Base-by-base conservation (phyloP, 257 asterid genomes). In the Ballota nigra region DNA sequence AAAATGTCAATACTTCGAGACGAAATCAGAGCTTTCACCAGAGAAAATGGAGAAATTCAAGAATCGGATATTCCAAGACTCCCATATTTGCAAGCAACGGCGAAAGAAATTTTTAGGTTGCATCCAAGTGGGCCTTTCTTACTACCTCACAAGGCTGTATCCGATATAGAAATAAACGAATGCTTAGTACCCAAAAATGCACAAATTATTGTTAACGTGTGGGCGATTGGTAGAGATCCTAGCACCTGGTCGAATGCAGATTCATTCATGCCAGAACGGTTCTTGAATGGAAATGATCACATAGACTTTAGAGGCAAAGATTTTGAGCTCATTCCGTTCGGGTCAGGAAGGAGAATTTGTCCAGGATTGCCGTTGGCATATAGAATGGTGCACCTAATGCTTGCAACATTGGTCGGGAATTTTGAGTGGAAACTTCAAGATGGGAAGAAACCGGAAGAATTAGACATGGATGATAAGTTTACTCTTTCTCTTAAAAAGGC, bases 271-370 rank as follows among this genome's bases (percentile, higher is more conserved):
- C n/a, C n/a, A n/a, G n/a, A n/a, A n/a, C n/a, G n/a, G n/a, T n/a
- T n/a, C n/a, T n/a, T n/a, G n/a, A n/a, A n/a, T 0, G 33, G 20
- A 0, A n/a, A 41, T 10, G n/a, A 1, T 0, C 24, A 45, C 0
- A 63, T 70, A 1, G 82, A 81, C 40, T 76, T 68, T 10, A 57
- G 38, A 58, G 83, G 80, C 6, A 61, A 74, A 5, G 59, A 83
- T 71, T 80, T 83, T 11, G 83, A 80, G 70, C 75, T 83, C 22
- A 61, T 80, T 45, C 78, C 84, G 0, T 80, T 83, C 31, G 87
- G 76, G 1, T 52, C 81, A 0, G 85, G 81, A 5, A 57, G 83
- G 43, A 77, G 87, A 22, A 75, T 78, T 4, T 83, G 87, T 18
- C 83, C 78, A 0, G 87, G 83, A 63, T 82, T n/a, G n/a, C n/a